Conservation (phyloP, 768 basidiomycete species). For the Tricholoma sp. region DNA sequence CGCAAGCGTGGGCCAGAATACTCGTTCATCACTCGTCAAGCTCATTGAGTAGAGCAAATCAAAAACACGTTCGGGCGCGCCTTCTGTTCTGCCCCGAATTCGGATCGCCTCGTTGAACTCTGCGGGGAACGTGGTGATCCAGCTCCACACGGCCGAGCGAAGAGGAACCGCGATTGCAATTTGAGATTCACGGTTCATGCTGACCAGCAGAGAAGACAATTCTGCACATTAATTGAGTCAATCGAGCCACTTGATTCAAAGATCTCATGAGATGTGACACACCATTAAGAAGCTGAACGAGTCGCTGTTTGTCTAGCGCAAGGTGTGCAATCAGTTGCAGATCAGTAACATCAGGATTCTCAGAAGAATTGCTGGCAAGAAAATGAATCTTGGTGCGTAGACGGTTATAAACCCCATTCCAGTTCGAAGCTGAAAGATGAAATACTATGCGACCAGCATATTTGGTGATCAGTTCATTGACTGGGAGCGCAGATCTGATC, state of each 20-base stretch:
- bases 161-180: slow-evolving; percentile 67
- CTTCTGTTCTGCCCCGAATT: slow-evolving; percentile 63
- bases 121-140: slow-evolving; percentile 73
- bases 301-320: slow-evolving; percentile 61
- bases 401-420: slow-evolving; percentile 69
- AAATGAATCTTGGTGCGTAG: slow-evolving; percentile 65
- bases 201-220: slow-evolving; percentile 74
- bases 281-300: slow-evolving; percentile 72
- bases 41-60: slow-evolving; percentile 62
- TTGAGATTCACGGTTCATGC: slow-evolving; percentile 74
- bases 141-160: slow-evolving; percentile 83
- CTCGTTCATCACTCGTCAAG: slow-evolving; percentile 40
- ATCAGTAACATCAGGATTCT: slow-evolving; percentile 62
- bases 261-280: slow-evolving; percentile 11
- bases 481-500: slow-evolving; percentile 45
- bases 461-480: slow-evolving; percentile 62
- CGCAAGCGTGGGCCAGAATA: slow-evolving; percentile 79
- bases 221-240: slow-evolving; percentile 35
- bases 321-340: slow-evolving; percentile 75
- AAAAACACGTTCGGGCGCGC: slow-evolving; percentile 81
- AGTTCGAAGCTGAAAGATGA: slow-evolving; percentile 85
- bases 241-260: slow-evolving; percentile 4
- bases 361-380: slow-evolving; percentile 43
- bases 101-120: slow-evolving; percentile 76
- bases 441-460: slow-evolving; percentile 79